Percentiles rank a stretch among this genome's conserved stretches.
Evolutionary conservation across 2,329 filamentous ascomycete species (phyloP).

Genomic region (Aspergillus tamarii): DNA sequence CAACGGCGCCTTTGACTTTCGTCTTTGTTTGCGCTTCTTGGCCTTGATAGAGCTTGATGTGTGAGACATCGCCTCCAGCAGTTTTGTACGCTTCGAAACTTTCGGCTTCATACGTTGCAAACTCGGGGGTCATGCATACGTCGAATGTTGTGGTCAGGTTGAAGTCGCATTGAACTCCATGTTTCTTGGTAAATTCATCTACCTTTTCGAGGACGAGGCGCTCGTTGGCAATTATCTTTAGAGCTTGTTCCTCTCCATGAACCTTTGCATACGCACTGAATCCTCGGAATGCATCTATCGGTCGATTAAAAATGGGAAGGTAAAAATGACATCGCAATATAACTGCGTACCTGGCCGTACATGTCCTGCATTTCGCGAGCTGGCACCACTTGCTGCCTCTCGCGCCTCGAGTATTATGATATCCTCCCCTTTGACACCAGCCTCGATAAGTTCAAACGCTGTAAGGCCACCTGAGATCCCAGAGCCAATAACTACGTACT

Average conservation of each 20-base stretch:
- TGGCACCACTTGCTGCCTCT: background rate
- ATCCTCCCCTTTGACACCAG: background rate
- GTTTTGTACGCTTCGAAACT: constrained; percentile 44
- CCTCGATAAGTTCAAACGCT: background rate
- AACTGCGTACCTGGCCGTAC: background rate
- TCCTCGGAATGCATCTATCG: constrained; percentile 50
- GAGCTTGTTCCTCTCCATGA: constrained; percentile 49
- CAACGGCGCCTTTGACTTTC: constrained; percentile 44
- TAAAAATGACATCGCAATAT: no score
- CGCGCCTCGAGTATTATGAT: background rate
- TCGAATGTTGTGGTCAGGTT: constrained; percentile 28
- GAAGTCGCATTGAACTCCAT: background rate
- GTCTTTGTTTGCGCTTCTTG: background rate
- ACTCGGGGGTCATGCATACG: constrained; percentile 53
- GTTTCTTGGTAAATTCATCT: background rate
- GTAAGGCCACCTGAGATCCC: background rate
- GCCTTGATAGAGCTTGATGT: background rate
- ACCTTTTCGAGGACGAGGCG: constrained; percentile 40
- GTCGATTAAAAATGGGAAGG: background rate
- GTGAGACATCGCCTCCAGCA: constrained; percentile 40
- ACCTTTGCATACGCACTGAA: constrained; percentile 49
- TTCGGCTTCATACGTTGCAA: constrained; percentile 49
- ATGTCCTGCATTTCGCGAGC: background rate
- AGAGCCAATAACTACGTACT: background rate
- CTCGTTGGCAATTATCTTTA: constrained; percentile 52